A percentile compares a stretch with the other conserved stretches of the same genome.
These are phyloP conservation scores for Obelidium mucronatum DNA, from an alignment of 192 early-diverging fungal genomes.

Conservation along the genomic window DNA sequence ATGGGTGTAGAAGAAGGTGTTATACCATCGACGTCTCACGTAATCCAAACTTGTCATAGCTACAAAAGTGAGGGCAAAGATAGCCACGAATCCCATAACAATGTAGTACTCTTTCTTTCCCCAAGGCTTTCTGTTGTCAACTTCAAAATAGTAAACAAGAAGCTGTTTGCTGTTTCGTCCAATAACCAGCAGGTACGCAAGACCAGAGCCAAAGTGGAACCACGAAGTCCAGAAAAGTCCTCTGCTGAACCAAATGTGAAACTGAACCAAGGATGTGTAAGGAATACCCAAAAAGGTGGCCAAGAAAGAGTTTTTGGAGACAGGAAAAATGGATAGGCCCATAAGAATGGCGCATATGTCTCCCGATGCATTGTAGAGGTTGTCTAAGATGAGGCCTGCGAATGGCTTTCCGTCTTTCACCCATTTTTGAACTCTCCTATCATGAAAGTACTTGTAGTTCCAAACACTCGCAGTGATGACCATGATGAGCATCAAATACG, in stretches of 20 bases:
- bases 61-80: constrained; percentile 15
- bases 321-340: constrained; percentile 35
- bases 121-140: not conserved
- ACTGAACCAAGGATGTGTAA: constrained; percentile 25
- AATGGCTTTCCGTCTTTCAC: not conserved
- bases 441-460: not conserved
- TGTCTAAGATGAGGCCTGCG: not conserved
- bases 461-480: too few species aligned
- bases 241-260: constrained; percentile 32
- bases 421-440: not conserved
- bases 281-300: constrained; percentile 36
- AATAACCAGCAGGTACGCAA: not conserved
- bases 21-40: constrained; percentile 31
- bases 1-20: constrained; percentile 38
- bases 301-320: constrained; percentile 32
- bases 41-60: constrained; percentile 28
- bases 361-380: constrained; percentile 18
- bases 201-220: constrained; percentile 15
- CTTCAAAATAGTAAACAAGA: not conserved
- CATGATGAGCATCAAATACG: not conserved
- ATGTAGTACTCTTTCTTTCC: not conserved
- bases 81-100: constrained; percentile 24
- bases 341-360: constrained; percentile 26
- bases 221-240: constrained; percentile 6
- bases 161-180: not conserved